These are phyloP conservation scores for Xylariomycetidae sp. DNA, from an alignment of 2,329 filamentous ascomycete genomes.

Conservation along the genomic window DNA sequence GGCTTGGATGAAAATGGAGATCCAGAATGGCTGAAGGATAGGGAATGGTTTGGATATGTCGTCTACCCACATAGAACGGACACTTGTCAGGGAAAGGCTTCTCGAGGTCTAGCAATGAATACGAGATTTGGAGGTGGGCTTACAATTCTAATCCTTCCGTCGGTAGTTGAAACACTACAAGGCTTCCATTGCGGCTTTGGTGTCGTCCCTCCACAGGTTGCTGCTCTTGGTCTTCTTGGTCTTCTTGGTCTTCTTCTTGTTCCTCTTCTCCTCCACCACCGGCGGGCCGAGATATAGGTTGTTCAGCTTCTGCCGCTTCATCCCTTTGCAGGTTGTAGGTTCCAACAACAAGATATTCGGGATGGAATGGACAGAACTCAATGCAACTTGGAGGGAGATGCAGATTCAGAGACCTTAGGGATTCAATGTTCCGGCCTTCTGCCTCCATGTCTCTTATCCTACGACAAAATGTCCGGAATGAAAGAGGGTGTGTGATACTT, in stretches of 20 bases:
- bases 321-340: conserved; percentile 72
- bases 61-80: conserved; percentile 33
- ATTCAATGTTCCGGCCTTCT: conserved; percentile 27
- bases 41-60: conserved; percentile 51
- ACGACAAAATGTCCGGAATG: too few relatives aligned
- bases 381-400: conserved; percentile 73
- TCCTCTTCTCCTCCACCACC: conserved; percentile 19
- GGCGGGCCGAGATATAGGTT: conserved; percentile 5
- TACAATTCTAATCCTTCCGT: conserved; percentile 49
- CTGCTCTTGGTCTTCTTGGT: conserved; percentile 10
- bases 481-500: too few relatives aligned
- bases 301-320: conserved; percentile 15
- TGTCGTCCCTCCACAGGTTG: too few relatives aligned
- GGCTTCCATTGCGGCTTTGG: conserved; percentile 69
- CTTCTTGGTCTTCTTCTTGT: conserved; percentile 17
- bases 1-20: conserved; percentile 67
- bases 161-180: conserved; percentile 60
- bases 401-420: conserved; percentile 47
- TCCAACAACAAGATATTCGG: conserved; percentile 70
- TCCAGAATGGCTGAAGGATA: conserved; percentile 77
- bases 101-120: neutral
- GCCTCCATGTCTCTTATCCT: too few relatives aligned
- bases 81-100: conserved; percentile 10
- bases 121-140: conserved; percentile 26
- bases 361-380: conserved; percentile 62